A percentile compares a stretch with the other conserved stretches of the same genome.
Evolutionary conservation across 257 asterid genomes (phyloP).

Genomic region (Solanum piurae): DNA sequence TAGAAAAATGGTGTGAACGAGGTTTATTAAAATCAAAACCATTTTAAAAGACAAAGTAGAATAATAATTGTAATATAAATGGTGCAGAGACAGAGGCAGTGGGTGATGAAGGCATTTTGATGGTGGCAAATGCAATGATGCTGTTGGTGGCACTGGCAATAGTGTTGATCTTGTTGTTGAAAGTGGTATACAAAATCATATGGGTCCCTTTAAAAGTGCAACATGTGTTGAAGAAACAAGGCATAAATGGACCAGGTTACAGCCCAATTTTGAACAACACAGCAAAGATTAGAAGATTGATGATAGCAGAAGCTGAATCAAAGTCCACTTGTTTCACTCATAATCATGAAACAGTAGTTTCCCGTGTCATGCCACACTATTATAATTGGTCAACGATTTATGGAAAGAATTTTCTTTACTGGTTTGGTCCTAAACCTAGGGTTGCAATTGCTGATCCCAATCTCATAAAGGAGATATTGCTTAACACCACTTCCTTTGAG

Average conservation of each 20-base stretch:
- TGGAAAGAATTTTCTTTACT: conserved; percentile 29
- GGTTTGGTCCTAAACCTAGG: conserved; percentile 42
- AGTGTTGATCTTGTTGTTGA: neutral
- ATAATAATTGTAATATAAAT: neutral
- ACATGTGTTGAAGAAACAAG: conserved; percentile 26
- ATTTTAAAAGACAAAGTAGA: neutral
- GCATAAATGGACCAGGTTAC: conserved; percentile 28
- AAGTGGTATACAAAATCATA: neutral
- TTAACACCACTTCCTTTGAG: neutral
- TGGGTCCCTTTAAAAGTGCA: conserved; percentile 8
- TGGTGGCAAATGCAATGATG: neutral
- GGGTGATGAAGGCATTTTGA: neutral
- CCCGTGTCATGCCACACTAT: conserved; percentile 32
- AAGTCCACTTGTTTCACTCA: conserved; percentile 8
- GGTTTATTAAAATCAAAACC: neutral
- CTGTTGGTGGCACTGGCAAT: neutral
- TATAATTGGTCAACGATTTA: conserved; percentile 32
- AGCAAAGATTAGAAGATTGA: conserved; percentile 19
- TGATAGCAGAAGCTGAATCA: conserved; percentile 29
- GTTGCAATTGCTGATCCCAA: conserved; percentile 27
- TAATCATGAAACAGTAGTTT: conserved; percentile 18
- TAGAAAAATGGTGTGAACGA: neutral
- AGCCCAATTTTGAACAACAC: conserved; percentile 27
- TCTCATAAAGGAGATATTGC: conserved; percentile 25
- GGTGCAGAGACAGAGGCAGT: neutral